These are phyloP conservation scores for Pseudogymnoascus sp. DNA, from an alignment of 2,329 filamentous ascomycete species.

Conservation along the genomic window DNA sequence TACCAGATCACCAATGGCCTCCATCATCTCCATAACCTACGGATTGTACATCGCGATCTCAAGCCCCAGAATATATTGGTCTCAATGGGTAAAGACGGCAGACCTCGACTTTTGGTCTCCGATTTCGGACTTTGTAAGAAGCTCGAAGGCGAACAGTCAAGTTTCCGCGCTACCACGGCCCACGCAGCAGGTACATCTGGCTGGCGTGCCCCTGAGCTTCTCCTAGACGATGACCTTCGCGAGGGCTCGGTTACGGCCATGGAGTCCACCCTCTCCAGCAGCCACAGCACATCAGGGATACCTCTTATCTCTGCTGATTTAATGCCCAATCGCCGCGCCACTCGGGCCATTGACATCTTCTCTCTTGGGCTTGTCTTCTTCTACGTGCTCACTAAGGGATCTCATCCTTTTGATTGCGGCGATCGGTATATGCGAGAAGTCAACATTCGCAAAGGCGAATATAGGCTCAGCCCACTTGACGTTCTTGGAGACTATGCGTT, in stretches of 20 bases:
- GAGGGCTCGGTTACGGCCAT: conserved; percentile 38
- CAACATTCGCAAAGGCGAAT: conserved; percentile 88
- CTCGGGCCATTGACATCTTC: conserved; percentile 94
- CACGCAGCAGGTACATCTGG: conserved; percentile 89
- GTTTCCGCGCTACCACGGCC: conserved; percentile 87
- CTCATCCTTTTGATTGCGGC: conserved; percentile 88
- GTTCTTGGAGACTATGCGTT: conserved; percentile 73
- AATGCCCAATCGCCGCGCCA: conserved; percentile 68
- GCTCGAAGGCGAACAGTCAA: conserved; percentile 86
- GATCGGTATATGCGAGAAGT: conserved; percentile 93
- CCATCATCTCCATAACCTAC: conserved; percentile 78
- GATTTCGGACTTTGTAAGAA: conserved; percentile 99
- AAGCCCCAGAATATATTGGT: conserved; percentile 98
- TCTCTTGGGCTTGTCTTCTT: conserved; percentile 97
- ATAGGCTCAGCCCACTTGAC: conserved; percentile 63
- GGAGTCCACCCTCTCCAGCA: conserved; percentile 40
- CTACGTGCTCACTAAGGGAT: conserved; percentile 90
- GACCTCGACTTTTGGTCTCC: conserved; percentile 83
- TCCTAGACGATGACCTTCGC: conserved; percentile 68
- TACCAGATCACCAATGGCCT: conserved; percentile 87
- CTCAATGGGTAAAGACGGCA: conserved; percentile 59
- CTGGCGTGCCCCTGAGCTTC: conserved; percentile 91
- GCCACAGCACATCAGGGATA: conserved; percentile 54
- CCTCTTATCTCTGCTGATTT: conserved; percentile 50
- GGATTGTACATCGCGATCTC: conserved; percentile 93